Evolutionary conservation across 345 rosid species (phyloP).

Genomic region (Camelina neglecta): DNA sequence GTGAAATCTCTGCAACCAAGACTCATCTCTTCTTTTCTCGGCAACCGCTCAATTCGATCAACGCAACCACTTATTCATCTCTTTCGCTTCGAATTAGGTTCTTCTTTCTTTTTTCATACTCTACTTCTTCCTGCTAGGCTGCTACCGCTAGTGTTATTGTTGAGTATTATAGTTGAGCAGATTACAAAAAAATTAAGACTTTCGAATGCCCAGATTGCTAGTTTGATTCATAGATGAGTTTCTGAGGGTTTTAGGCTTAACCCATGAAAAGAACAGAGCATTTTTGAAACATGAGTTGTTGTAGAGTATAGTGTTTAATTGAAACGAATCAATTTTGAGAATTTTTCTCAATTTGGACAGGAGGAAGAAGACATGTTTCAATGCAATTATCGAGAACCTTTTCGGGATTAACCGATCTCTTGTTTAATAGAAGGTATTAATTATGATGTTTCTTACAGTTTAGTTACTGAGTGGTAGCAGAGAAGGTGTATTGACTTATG

Average conservation of each 20-base stretch:
- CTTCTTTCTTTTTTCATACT: not conserved
- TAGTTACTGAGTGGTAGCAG: conserved; percentile 1
- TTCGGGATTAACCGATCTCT: conserved; percentile 65
- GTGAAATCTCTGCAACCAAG: conserved; percentile 64
- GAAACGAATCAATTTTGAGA: not conserved
- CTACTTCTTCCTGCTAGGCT: not conserved
- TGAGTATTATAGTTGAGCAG: conserved; percentile 13
- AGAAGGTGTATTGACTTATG: no score
- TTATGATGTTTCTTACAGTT: not conserved
- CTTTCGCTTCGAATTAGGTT: conserved; percentile 61
- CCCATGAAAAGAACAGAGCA: not conserved
- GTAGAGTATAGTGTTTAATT: not conserved
- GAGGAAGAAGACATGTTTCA: conserved; percentile 66
- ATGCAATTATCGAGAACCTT: conserved; percentile 68
- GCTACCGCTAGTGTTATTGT: not conserved
- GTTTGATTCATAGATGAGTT: conserved; percentile 11
- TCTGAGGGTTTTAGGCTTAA: not conserved
- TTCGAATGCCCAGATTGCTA: conserved; percentile 4
- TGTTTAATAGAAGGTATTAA: conserved; percentile 77
- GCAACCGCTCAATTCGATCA: conserved; percentile 54
- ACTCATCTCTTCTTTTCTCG: conserved; percentile 65
- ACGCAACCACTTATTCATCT: conserved; percentile 56
- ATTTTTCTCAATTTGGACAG: conserved; percentile 42
- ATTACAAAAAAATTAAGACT: conserved; percentile 9
- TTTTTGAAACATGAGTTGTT: not conserved